A percentile compares a stretch with the other conserved stretches of the same genome.
phyloP scores from a whole-genome alignment of 345 rosid genomes.

The Leavenworthia alabamica region DNA sequence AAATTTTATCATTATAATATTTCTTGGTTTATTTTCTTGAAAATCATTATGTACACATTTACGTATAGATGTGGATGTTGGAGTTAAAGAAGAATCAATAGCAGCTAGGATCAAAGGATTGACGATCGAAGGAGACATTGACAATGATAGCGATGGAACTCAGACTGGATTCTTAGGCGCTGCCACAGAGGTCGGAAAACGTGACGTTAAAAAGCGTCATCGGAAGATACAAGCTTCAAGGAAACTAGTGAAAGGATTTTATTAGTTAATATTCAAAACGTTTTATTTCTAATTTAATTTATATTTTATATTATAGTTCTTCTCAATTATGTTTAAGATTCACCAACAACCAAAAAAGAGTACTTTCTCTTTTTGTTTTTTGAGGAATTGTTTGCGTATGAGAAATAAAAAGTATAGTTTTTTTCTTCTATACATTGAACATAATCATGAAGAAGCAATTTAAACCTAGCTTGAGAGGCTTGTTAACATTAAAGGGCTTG shows the following conservation, averaged over 20 bases:
- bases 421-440: no score
- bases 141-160: slow-evolving; percentile 65
- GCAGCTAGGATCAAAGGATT: slow-evolving; percentile 65
- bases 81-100: slow-evolving; percentile 37
- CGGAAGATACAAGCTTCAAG: slow-evolving; percentile 26
- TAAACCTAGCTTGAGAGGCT: no score
- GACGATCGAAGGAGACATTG: slow-evolving; percentile 68
- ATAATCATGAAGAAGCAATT: no score
- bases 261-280: not conserved
- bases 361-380: no score
- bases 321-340: not conserved
- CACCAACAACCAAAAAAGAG: no score
- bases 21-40: not conserved
- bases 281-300: not conserved
- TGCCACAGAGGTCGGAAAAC: slow-evolving; percentile 25
- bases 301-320: not conserved
- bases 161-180: slow-evolving; percentile 62
- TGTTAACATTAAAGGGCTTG: no score
- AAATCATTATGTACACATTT: not conserved
- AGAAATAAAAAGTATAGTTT: no score
- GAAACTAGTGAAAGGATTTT: slow-evolving; percentile 22
- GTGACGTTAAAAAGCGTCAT: slow-evolving; percentile 9
- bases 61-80: slow-evolving; percentile 44
- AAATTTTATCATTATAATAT: not conserved
- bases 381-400: no score